Base-by-base conservation (phyloP, 2,329 filamentous ascomycete genomes). In the Fusarium gaditjirri region DNA sequence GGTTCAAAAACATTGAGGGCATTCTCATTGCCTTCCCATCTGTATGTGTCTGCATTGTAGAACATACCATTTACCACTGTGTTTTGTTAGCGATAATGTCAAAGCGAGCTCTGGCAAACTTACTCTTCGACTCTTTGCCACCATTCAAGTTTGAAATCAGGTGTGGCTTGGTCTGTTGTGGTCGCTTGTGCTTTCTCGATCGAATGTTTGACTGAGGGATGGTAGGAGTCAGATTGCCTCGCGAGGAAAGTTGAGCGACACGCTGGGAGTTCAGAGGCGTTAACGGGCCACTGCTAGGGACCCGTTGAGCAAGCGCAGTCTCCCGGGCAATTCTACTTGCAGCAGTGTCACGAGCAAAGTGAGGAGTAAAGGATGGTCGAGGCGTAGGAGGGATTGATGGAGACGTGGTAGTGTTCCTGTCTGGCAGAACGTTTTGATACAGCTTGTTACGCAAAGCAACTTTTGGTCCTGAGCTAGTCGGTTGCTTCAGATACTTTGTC, bases 11-110 rank as follows among this genome's bases (percentile, higher is more conserved):
- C 89, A 71, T 89, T 88, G 58, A 97, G 85, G 38, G 88, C 92
- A 76, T 94, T 95, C 80, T 99, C 96, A 77, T 99, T 99, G 57
- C 96, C 96, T 85, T 99, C 96, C 96, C 96, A 99, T 54, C 91
- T 89, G 78, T 91, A 96, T 13, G 93, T 93, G 33, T 88, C 86
- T 11, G 96, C 94, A 78, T 99, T 98, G 80, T 97, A 99, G 60
- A 90, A 92, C 96, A 99, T 99, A 72, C 95, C 96, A 81, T 97
- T 96, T 68, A 97, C 89, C 78, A 91, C 94, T 95, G 71, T 35
- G 47, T 46, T 46, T 33, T 36, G 50, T 84, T 78, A 84, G 80
- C 50, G 63, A 50, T 14, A n/a, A n/a, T n/a, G 49, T 38, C 43
- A 19, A 6, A 19, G 23, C 27, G 5, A 17, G 27, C 29, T 19